These are phyloP conservation scores for Didymellaceae sp. DNA, from an alignment of 2,329 filamentous ascomycete genomes.

Conservation along the genomic window DNA sequence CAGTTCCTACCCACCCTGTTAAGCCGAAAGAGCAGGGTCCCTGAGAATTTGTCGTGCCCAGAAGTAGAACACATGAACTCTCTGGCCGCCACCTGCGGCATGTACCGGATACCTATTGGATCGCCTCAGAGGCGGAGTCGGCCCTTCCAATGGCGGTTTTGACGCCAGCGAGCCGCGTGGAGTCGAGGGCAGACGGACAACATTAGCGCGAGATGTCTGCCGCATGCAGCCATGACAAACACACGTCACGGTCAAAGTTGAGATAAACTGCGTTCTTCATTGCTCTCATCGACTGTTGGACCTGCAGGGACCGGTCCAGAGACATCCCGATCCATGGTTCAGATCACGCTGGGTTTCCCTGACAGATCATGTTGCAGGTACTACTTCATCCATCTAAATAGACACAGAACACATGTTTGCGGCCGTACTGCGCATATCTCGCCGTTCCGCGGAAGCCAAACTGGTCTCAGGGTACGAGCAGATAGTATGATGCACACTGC, in stretches of 20 bases:
- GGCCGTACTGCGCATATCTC: neutral
- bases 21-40: slow-evolving; percentile 1
- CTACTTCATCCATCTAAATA: neutral
- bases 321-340: slow-evolving; percentile 6
- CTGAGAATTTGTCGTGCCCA: slow-evolving; percentile 1
- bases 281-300: no score
- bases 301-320: neutral
- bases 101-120: slow-evolving; percentile 4
- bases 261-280: no score
- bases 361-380: slow-evolving; percentile 1
- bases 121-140: neutral
- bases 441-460: neutral
- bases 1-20: neutral
- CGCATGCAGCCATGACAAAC: neutral
- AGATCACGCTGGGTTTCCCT: neutral
- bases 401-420: neutral
- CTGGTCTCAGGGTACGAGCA: neutral
- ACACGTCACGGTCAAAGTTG: neutral
- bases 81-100: slow-evolving; percentile 4
- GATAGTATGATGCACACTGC: neutral
- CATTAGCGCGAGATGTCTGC: slow-evolving; percentile 4
- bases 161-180: slow-evolving; percentile 9
- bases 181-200: slow-evolving; percentile 2
- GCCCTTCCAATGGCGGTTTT: slow-evolving; percentile 3
- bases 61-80: slow-evolving; percentile 2